phyloP scores from a whole-genome alignment of 805 yeast species.

The Candida corydali region DNA sequence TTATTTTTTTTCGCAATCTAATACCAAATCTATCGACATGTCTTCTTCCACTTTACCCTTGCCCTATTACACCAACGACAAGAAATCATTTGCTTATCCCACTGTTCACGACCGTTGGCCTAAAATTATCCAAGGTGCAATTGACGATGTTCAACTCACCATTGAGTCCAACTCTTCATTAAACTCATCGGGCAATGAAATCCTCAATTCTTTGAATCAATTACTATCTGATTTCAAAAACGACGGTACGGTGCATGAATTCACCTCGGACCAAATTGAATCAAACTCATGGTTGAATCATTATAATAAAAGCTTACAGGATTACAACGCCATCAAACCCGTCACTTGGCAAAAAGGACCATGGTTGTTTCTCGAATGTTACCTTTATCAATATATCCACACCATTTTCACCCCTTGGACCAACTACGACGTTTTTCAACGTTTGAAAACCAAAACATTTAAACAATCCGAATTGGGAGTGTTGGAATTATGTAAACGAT shows the following conservation, averaged over 20 bases:
- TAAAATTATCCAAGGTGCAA: constrained; percentile 62
- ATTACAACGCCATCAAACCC: constrained; percentile 18
- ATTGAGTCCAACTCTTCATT: constrained; percentile 20
- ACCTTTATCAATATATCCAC: constrained; percentile 68
- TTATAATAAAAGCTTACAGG: constrained; percentile 55
- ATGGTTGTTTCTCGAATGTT: constrained; percentile 87
- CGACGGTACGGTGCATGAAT: constrained; percentile 28
- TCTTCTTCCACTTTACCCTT: constrained; percentile 29
- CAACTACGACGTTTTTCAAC: constrained; percentile 68
- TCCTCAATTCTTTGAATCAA: constrained; percentile 23
- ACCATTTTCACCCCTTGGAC: constrained; percentile 30
- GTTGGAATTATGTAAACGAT: constrained; percentile 68
- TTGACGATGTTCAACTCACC: constrained; percentile 54
- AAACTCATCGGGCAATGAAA: constrained; percentile 32
- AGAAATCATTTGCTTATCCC: constrained; percentile 73
- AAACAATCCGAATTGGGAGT: constrained; percentile 72
- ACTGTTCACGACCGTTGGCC: constrained; percentile 89
- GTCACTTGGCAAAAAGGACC: constrained; percentile 80
- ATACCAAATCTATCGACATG: background rate
- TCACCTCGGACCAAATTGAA: constrained; percentile 28
- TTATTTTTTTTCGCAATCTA: no score
- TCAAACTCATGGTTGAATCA: constrained; percentile 47
- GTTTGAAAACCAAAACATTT: constrained; percentile 71
- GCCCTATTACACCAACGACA: constrained; percentile 62
- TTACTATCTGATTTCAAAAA: constrained; percentile 42